Conservation (phyloP, 2,329 filamentous ascomycete genomes). For the Aspergillus luchuensis region DNA sequence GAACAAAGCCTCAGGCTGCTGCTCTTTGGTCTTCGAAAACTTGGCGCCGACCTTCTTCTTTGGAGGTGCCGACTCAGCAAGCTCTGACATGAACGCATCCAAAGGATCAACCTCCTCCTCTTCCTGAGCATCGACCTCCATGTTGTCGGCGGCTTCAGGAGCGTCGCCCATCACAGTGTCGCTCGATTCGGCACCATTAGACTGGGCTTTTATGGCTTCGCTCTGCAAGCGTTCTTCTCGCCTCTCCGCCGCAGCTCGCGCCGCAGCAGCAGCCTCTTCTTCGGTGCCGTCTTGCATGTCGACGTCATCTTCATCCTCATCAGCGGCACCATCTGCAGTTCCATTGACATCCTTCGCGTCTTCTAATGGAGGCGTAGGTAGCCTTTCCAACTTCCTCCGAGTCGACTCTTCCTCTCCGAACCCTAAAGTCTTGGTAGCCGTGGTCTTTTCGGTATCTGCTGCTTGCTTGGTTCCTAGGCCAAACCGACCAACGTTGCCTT, state of each 20-base stretch:
- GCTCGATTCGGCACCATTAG: conserved; percentile 46
- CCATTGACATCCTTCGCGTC: conserved; percentile 61
- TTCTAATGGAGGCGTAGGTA: conserved; percentile 74
- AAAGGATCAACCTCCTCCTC: conserved; percentile 78
- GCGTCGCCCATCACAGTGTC: conserved; percentile 51
- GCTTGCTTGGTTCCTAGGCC: conserved; percentile 71
- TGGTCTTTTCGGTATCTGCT: conserved; percentile 65
- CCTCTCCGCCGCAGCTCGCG: conserved; percentile 80
- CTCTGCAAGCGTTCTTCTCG: conserved; percentile 68
- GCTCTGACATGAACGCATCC: conserved; percentile 92
- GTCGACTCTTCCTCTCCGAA: conserved; percentile 87
- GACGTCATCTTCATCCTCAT: conserved; percentile 73
- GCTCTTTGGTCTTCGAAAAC: conserved; percentile 53
- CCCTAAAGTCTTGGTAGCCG: conserved; percentile 73
- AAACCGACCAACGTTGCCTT: conserved; percentile 78
- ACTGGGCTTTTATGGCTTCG: conserved; percentile 38
- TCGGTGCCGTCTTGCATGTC: conserved; percentile 79
- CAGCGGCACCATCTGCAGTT: conserved; percentile 53
- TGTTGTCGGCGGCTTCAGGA: conserved; percentile 40
- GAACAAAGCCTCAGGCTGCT: conserved; percentile 82
- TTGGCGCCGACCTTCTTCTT: conserved; percentile 41
- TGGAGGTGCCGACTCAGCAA: conserved; percentile 55
- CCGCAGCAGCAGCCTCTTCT: conserved; percentile 83
- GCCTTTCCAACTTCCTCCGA: conserved; percentile 84
- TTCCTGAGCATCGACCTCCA: conserved; percentile 37